phyloP scores from a whole-genome alignment of 108 stramenopile species.

The Discostella stelligeroides region DNA sequence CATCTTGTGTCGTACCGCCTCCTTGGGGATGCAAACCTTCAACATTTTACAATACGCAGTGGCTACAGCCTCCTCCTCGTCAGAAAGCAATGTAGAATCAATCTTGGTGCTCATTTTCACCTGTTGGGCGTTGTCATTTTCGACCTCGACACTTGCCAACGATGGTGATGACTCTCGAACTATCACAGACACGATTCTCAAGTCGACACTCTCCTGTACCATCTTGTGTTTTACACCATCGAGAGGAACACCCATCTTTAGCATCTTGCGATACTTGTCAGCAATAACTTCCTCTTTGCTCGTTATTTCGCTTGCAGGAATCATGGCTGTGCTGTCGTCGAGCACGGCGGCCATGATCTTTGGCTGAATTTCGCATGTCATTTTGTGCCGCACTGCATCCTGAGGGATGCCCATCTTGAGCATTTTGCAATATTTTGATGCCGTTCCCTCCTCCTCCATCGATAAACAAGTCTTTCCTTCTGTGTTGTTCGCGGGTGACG shows the following conservation, averaged over 20 bases:
- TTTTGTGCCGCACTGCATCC: slow-evolving; percentile 78
- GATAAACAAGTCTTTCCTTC: slow-evolving; percentile 17
- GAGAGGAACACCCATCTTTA: slow-evolving; percentile 45
- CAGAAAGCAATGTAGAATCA: slow-evolving; percentile 34
- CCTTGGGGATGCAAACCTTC: slow-evolving; percentile 72
- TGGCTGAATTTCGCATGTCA: slow-evolving; percentile 58
- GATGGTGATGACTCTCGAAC: slow-evolving; percentile 37
- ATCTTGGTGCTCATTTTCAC: slow-evolving; percentile 18
- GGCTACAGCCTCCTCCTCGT: slow-evolving; percentile 65
- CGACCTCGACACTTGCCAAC: slow-evolving; percentile 46
- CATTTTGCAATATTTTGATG: slow-evolving; percentile 69
- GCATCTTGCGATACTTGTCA: slow-evolving; percentile 58
- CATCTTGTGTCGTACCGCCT: slow-evolving; percentile 75
- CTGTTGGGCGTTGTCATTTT: neutral
- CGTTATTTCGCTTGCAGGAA: slow-evolving; percentile 40
- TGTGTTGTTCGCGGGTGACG: neutral
- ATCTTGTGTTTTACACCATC: slow-evolving; percentile 52
- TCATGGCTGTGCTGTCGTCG: no score
- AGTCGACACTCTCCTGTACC: slow-evolving; percentile 39
- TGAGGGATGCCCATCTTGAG: slow-evolving; percentile 75
- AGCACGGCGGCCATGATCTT: slow-evolving; percentile 56
- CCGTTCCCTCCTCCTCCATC: slow-evolving; percentile 57
- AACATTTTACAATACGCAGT: slow-evolving; percentile 68
- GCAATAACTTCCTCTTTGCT: slow-evolving; percentile 41
- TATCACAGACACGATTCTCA: slow-evolving; percentile 40